Base-by-base conservation (phyloP, 352 stramenopile species). In the Pythium dissotocum region DNA sequence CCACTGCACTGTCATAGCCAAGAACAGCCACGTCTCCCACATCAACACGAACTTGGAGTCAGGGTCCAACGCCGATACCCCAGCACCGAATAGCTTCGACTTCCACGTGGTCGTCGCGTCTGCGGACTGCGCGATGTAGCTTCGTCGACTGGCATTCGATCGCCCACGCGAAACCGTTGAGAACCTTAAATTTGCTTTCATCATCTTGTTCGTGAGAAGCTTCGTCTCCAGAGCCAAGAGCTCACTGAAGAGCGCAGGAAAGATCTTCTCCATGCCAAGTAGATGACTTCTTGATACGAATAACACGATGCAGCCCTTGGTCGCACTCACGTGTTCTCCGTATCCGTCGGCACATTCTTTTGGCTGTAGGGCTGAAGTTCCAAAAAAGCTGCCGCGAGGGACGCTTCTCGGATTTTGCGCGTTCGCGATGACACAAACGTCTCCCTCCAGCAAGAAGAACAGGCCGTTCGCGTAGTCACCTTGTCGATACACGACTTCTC, bases 1-100 rank as follows among this genome's bases (percentile, higher is more conserved):
- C 77, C 75, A 83, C 36, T 85, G 76, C n/a, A 75, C 53, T 12
- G 77, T 79, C 75, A 85, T 82, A 6, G 75, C 72, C 9, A 83
- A 10, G 32, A 85, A 85, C 1, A 83, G 36, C 63, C 69, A 79
- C 1, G 72, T 81, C 51, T 85, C 77, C 77, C 77, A 83, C 2
- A 75, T 18, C 5, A 76, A 52, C 21, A 83, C 72, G 4, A 54
- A 65, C 12, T 57, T 69, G 18, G 75, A 81, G 57, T 85, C 75
- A 0, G 76, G 77, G 36, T 85, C 77, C 2, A 82, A 71, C 38
- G 69, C 72, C 5, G 40, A 49, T 7, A 10, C 13, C 21, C 53
- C 59, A 7, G 36, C 26, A 10, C 33, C 26, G 38, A 64, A 52
- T 0, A 59, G 16, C n/a, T 51, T 38, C 46, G n/a, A 16, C 21